Conservation (phyloP, 2,329 filamentous ascomycete genomes). For the Podosphaera xanthii region DNA sequence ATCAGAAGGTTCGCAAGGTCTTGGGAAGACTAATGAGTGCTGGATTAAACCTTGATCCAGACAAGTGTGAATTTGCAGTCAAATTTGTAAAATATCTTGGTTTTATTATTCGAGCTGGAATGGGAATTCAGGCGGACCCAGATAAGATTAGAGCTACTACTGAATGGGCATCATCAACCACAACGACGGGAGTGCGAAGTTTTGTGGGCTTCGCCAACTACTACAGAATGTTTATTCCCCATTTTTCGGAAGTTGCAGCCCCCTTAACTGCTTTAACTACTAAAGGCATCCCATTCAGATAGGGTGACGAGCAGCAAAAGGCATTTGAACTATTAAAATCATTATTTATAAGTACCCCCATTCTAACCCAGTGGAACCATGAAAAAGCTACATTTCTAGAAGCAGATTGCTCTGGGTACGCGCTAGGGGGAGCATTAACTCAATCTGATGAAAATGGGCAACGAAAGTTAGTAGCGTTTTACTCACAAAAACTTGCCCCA, state of each 20-base stretch:
- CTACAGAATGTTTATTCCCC: background rate
- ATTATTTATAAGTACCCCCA: background rate
- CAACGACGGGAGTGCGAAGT: background rate
- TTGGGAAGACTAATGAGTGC: background rate
- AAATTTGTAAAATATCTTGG: background rate
- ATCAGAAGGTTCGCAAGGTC: background rate
- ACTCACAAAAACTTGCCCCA: background rate
- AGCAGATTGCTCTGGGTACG: background rate
- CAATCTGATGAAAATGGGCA: background rate
- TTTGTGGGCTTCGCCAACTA: constrained; percentile 1
- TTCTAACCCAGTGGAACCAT: background rate
- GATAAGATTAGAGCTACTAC: background rate
- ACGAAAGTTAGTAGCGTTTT: background rate
- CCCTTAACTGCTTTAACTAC: background rate
- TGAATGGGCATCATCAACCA: background rate
- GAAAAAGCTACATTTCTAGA: background rate
- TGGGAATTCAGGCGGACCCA: background rate
- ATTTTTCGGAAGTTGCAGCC: background rate
- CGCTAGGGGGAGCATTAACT: background rate
- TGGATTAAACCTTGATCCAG: background rate
- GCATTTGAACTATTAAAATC: background rate
- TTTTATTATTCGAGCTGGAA: background rate
- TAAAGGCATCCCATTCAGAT: background rate
- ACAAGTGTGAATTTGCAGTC: background rate
- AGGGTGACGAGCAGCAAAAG: background rate